These are phyloP conservation scores for Nakaseomyces kungkrabaensis DNA, from an alignment of 1,139 yeast genomes.

Conservation along the genomic window DNA sequence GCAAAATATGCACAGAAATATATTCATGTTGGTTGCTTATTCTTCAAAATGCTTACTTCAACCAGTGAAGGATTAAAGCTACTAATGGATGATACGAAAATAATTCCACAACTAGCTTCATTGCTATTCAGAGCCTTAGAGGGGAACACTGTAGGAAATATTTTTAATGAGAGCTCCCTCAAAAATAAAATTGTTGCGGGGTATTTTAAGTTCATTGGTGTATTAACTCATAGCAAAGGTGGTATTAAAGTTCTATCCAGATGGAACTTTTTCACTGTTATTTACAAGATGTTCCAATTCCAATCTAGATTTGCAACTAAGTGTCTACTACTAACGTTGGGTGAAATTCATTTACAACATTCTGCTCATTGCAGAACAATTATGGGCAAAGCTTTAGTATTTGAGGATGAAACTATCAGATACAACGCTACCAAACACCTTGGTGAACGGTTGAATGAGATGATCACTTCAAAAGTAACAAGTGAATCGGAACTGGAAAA, in stretches of 20 bases:
- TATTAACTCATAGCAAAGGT: slow-evolving; percentile 45
- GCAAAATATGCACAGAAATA: slow-evolving; percentile 43
- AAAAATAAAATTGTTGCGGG: slow-evolving; percentile 63
- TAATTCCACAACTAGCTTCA: slow-evolving; percentile 79
- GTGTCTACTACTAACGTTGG: slow-evolving; percentile 47
- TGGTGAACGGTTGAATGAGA: slow-evolving; percentile 28
- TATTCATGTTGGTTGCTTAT: slow-evolving; percentile 61
- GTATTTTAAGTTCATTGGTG: slow-evolving; percentile 69
- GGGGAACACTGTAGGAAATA: slow-evolving; percentile 55
- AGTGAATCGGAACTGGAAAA: slow-evolving; percentile 8
- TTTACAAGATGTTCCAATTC: slow-evolving; percentile 60
- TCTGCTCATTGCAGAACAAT: slow-evolving; percentile 63
- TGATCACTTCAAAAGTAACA: slow-evolving; percentile 5
- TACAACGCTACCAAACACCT: slow-evolving; percentile 47
- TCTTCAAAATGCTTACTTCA: slow-evolving; percentile 56
- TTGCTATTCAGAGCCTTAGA: slow-evolving; percentile 60
- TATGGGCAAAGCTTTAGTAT: slow-evolving; percentile 52
- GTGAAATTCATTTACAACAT: slow-evolving; percentile 49
- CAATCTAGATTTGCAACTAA: slow-evolving; percentile 45
- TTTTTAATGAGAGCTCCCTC: slow-evolving; percentile 53
- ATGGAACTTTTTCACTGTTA: slow-evolving; percentile 77
- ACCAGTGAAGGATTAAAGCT: slow-evolving; percentile 59
- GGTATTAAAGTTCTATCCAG: slow-evolving; percentile 65
- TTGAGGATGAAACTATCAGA: slow-evolving; percentile 46
- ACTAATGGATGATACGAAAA: slow-evolving; percentile 55